Evolutionary conservation across 169 alveolate genomes (phyloP), one percentile per base, ranked within the genome.

Genomic region (Plasmodium billcollinsi): DNA sequence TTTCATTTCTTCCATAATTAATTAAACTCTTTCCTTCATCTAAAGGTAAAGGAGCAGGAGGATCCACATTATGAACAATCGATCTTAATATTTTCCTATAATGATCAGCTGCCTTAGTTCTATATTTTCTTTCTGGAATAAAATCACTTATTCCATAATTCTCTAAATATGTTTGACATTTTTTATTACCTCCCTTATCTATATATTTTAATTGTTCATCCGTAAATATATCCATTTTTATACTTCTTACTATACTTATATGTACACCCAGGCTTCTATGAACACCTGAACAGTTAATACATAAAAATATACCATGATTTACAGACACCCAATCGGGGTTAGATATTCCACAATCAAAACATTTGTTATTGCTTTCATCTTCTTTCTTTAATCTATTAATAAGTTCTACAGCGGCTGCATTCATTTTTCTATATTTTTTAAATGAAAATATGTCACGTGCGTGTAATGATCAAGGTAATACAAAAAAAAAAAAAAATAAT

Each of bases 311-410:
- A 18, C 98, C 99, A 92, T 97, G 97, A 54, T 97, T 97, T n/a
- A 98, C 96, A 24, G 99, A 96, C 24, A 98, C 98, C 99, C 99
- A 98, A 73, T 97, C 96, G 7, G 99, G 99, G 11, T 97, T 97
- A 21, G 95, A 85, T 3, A 97, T 89, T 8, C 97, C 95, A 80
- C 96, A 94, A 56, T 94, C 96, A 70, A 94, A 94, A 58, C 96
- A 94, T 39, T 63, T 73, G 65, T 88, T 85, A 63, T 94, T 94
- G 43, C 92, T 78, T 21, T 78, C 89, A 78, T 78, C 89, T 49
- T 78, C 89, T 66, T 66, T 78, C 33, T 78, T 78, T 70, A 78
- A 78, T 52, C 67, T 78, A 70, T 50, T 78, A 58, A 78, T 65
- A 65, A 78, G 70, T 78, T 78, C 89, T 78, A 78, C 67, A 14